These are phyloP conservation scores for Sporisorium iseilematis-ciliati DNA, from an alignment of 1,284 basidiomycete genomes.

Conservation along the genomic window DNA sequence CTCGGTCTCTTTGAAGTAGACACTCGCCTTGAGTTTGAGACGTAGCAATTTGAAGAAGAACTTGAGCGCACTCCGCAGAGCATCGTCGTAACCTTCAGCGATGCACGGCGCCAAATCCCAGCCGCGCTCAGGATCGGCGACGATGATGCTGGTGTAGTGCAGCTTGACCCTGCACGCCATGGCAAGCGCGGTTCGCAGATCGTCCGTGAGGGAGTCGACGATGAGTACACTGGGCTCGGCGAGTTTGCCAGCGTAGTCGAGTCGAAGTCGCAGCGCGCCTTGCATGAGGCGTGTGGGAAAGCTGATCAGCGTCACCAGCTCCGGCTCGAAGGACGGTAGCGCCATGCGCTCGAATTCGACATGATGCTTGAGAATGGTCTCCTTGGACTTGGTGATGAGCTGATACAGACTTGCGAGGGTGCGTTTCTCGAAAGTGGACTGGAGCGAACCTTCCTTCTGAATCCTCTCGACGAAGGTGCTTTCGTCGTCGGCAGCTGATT, in stretches of 20 bases:
- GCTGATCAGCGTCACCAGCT: slow-evolving; percentile 91
- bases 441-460: slow-evolving; percentile 93
- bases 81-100: slow-evolving; percentile 87
- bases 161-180: slow-evolving; percentile 93
- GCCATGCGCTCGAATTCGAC: slow-evolving; percentile 83
- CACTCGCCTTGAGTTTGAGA: slow-evolving; percentile 94
- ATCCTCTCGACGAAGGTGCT: slow-evolving; percentile 86
- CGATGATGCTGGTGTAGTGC: slow-evolving; percentile 89
- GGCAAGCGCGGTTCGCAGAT: slow-evolving; percentile 90
- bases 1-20: slow-evolving; percentile 98
- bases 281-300: slow-evolving; percentile 96
- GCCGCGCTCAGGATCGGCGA: slow-evolving; percentile 83
- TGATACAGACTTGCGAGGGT: slow-evolving; percentile 88
- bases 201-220: slow-evolving; percentile 95
- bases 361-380: slow-evolving; percentile 85
- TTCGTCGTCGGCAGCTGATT: slow-evolving; percentile 42
- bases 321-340: slow-evolving; percentile 90
- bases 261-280: slow-evolving; percentile 86
- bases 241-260: slow-evolving; percentile 90
- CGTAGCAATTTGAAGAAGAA: slow-evolving; percentile 95
- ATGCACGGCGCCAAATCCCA: slow-evolving; percentile 92
- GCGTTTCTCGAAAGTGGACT: slow-evolving; percentile 92
- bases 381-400: slow-evolving; percentile 86
- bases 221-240: slow-evolving; percentile 83
- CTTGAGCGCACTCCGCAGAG: slow-evolving; percentile 86